Conservation (phyloP, 2,329 filamentous ascomycete genomes). For the Paecilomyces formosus region DNA sequence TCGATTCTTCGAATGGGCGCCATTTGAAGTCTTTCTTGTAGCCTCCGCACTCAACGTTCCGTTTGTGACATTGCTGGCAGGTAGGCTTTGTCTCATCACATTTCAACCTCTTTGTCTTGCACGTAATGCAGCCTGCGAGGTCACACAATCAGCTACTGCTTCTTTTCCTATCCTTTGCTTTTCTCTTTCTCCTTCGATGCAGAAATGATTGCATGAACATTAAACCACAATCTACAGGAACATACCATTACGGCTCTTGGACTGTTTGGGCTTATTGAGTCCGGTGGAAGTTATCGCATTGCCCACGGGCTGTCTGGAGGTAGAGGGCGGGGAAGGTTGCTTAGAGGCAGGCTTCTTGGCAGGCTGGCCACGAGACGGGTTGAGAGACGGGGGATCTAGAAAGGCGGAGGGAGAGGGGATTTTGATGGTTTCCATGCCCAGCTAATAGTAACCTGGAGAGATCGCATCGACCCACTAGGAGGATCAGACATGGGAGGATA, state of each 20-base stretch:
- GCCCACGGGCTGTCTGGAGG: slow-evolving; percentile 13
- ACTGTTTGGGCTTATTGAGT: slow-evolving; percentile 58
- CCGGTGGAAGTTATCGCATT: slow-evolving; percentile 9
- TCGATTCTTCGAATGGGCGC: slow-evolving; percentile 61
- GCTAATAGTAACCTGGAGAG: slow-evolving; percentile 3
- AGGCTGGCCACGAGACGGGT: slow-evolving; percentile 16
- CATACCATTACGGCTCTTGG: slow-evolving; percentile 69
- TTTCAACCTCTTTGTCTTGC: slow-evolving; percentile 65
- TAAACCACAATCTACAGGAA: slow-evolving; percentile 6
- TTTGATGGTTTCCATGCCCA: slow-evolving; percentile 51
- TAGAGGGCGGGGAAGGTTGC: slow-evolving; percentile 19
- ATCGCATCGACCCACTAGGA: slow-evolving; percentile 6
- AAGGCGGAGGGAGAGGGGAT: slow-evolving; percentile 53
- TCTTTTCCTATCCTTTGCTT: neutral
- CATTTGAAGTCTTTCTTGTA: slow-evolving; percentile 74
- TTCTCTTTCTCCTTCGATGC: neutral
- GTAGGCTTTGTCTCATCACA: slow-evolving; percentile 66
- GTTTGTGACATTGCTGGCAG: slow-evolving; percentile 59
- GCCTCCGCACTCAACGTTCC: slow-evolving; percentile 60
- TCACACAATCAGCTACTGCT: slow-evolving; percentile 6
- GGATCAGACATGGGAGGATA: slow-evolving; percentile 6
- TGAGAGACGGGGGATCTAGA: slow-evolving; percentile 30
- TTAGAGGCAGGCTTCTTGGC: slow-evolving; percentile 14
- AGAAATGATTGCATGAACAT: neutral
- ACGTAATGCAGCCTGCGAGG: slow-evolving; percentile 59